Percentiles rank a stretch among this genome's conserved stretches.
phyloP scores from a whole-genome alignment of 2,329 filamentous ascomycete genomes.

The Cordyceps farinosa region DNA sequence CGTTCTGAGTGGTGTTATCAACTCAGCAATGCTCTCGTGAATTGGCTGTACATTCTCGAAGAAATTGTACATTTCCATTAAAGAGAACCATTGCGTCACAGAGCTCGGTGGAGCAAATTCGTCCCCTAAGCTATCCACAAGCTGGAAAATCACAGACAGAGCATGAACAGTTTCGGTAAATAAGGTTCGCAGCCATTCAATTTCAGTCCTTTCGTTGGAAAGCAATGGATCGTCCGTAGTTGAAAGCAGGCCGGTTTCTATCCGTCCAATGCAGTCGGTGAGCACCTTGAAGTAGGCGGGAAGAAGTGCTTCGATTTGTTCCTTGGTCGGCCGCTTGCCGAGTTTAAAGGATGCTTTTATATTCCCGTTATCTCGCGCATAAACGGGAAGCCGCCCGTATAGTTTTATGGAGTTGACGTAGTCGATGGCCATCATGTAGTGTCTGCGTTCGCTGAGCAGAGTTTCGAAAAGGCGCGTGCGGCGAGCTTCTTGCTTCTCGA shows the following conservation, averaged over 20 bases:
- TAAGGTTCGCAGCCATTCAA: slow-evolving; percentile 59
- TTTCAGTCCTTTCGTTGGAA: slow-evolving; percentile 50
- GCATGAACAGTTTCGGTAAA: slow-evolving; percentile 71
- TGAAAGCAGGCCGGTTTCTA: slow-evolving; percentile 47
- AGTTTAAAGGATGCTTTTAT: slow-evolving; percentile 32
- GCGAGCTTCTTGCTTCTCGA: slow-evolving; percentile 60
- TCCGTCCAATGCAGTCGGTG: slow-evolving; percentile 46
- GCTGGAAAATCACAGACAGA: slow-evolving; percentile 68
- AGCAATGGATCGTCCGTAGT: slow-evolving; percentile 48
- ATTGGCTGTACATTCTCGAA: slow-evolving; percentile 57
- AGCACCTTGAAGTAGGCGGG: slow-evolving; percentile 47
- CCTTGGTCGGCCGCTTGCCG: slow-evolving; percentile 26
- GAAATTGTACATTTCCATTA: slow-evolving; percentile 67
- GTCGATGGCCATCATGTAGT: slow-evolving; percentile 63
- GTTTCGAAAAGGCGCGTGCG: slow-evolving; percentile 65
- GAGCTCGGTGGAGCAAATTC: slow-evolving; percentile 55
- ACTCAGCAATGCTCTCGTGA: slow-evolving; percentile 42
- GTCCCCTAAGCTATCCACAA: slow-evolving; percentile 57
- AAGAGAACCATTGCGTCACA: slow-evolving; percentile 69
- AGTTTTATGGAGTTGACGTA: slow-evolving; percentile 48
- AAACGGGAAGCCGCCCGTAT: slow-evolving; percentile 38
- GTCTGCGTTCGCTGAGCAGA: slow-evolving; percentile 68
- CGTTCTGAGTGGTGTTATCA: slow-evolving; percentile 64
- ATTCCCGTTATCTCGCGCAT: slow-evolving; percentile 26
- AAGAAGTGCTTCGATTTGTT: slow-evolving; percentile 43